Base-by-base conservation (phyloP, 805 yeast species). In the Jamesozyma gamospora region DNA sequence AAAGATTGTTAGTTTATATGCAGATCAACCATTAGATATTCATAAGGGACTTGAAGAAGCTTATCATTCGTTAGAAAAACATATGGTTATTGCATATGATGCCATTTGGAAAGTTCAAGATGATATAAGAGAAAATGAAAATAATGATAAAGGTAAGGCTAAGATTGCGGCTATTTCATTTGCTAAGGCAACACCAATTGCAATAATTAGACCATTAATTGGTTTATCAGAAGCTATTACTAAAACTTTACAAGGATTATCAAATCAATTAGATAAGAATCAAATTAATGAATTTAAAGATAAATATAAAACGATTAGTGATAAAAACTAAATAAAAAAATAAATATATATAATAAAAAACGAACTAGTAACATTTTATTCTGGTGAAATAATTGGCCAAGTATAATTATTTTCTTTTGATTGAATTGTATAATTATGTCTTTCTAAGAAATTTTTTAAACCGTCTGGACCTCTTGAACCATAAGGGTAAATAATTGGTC, bases 141-240 rank as follows among this genome's bases (percentile, higher is more conserved):
- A 42, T n/a, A 40, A 46, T 3, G 14, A 10, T 3, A 25, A 5
- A 17, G 79, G 76, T 0, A 75, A 71, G 43, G 76, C 85, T 0
- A 79, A 74, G 49, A 79, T 71, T 4, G 84, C 88, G 0, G 73
- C 84, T 0, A 60, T 67, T 15, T 78, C 85, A 1, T 67, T 86
- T 12, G 79, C 83, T 12, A 74, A 73, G 46, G 85, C 82, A 0
- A 76, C 94, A 1, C 96, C 96, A 0, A 75, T 85, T 13, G 79
- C 85, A 15, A 60, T 88, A 13, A 69, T 88, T 2, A 60, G 96
- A 32, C 96, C 96, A 2, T 71, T 86, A 45, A 86, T 88, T 50
- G 97, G 96, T 2, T 86, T 95, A 0, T 82, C 96, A 0, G 96
- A 86, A 56, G 95, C 94, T 0, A 69, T 88, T 6, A 80, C 90